Base-by-base conservation (phyloP, 2,329 filamentous ascomycete species). In the Geosmithia putterillii region DNA sequence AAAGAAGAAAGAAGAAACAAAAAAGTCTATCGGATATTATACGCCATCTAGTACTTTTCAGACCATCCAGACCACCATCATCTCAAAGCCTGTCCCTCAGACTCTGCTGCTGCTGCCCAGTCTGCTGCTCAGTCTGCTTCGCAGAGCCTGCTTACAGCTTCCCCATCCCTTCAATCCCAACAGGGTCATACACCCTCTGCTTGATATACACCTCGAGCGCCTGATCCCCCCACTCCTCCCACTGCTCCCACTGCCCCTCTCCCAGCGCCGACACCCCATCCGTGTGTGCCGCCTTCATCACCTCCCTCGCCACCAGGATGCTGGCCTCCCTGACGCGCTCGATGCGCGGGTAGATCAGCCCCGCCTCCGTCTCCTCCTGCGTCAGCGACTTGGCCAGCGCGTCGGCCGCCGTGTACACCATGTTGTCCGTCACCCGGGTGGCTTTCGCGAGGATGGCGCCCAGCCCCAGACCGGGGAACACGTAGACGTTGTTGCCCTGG, bases 401-500 rank as follows among this genome's bases (percentile, higher is more conserved):
- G 36, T 83, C 81, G 22, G 87, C 92, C 25, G 89, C 90, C 41
- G 85, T 88, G 68, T 96, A 96, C 57, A 98, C 88, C 92, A 98
- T 98, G 63, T 83, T 79, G 61, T 95, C 86, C 5, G 90, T 96
- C 52, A 96, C 74, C 53, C 80, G 80, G 51, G 85, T 81, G 12
- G 88, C 77, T 71, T 95, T 94, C 66, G 83, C 81, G 41, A 96
- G 76, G 58, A 96, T 95, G 51, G 90, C 85, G 47, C 89, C 92
- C 23, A 96, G 79, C 45, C 92, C 92, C 46, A 96, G 84, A 56
- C 90, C 92, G 1, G 92, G 92, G 80, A 98, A 98, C 48, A 98
- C 86, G 60, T 95, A 95, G 70, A 81, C 76, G 55, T 82, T 82
- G 74, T 89, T 89, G 51, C 90, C 89, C 69, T 87, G 83, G 64